These are phyloP conservation scores for Aspergillus ochraceoroseus DNA, from an alignment of 2,329 filamentous ascomycete species.

Conservation along the genomic window DNA sequence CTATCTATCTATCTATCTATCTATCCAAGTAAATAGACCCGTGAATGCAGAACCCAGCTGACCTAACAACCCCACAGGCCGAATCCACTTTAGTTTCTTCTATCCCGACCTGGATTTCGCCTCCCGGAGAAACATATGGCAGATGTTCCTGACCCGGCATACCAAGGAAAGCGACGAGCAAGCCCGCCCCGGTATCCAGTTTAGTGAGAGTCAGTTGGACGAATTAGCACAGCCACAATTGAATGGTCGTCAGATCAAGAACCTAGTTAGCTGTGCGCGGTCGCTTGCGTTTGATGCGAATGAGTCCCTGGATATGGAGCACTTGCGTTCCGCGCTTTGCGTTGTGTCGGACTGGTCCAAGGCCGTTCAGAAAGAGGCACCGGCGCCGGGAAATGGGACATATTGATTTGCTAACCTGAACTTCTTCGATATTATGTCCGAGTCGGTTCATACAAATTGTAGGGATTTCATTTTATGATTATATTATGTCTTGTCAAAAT, in stretches of 20 bases:
- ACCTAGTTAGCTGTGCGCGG: not conserved
- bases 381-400: no score
- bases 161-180: not conserved
- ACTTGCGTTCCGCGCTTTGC: conserved; percentile 1
- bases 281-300: not conserved
- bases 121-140: not conserved
- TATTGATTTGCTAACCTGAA: no score
- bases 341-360: no score
- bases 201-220: not conserved
- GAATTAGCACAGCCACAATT: not conserved
- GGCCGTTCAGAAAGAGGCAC: no score
- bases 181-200: not conserved
- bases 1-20: no score
- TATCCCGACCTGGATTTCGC: conserved; percentile 1
- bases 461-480: no score
- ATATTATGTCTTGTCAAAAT: no score
- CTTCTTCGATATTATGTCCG: no score
- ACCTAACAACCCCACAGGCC: no score
- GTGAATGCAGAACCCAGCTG: no score
- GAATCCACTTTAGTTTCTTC: conserved; percentile 1
- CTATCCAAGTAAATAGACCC: no score
- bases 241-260: conserved; percentile 3
- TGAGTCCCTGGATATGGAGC: not conserved
- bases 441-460: no score
- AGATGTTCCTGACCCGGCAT: not conserved